phyloP scores from a whole-genome alignment of 495 filamentous ascomycete species.

The Penicillium waksmanii region DNA sequence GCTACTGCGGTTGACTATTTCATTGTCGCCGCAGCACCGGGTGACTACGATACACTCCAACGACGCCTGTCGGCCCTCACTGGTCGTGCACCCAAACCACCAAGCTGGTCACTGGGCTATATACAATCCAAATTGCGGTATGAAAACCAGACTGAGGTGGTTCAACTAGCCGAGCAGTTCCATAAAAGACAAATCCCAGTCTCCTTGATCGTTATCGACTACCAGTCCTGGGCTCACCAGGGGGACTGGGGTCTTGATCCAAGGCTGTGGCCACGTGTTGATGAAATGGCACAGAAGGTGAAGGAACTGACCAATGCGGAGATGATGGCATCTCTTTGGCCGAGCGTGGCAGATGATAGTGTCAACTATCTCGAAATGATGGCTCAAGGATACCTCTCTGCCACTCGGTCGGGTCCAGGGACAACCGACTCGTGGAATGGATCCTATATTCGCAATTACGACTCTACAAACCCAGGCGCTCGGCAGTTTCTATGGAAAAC shows the following conservation, averaged over 20 bases:
- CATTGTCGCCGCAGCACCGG: constrained; percentile 22
- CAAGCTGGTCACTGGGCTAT: constrained; percentile 36
- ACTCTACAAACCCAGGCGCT: constrained; percentile 32
- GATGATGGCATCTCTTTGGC: constrained; percentile 41
- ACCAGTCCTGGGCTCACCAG: constrained; percentile 38
- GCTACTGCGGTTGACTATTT: constrained; percentile 35
- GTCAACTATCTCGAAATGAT: constrained; percentile 35
- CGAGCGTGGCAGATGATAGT: constrained; percentile 34
- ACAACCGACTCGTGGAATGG: constrained; percentile 38
- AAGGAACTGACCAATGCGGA: constrained; percentile 34
- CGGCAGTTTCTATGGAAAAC: constrained; percentile 29
- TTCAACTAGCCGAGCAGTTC: constrained; percentile 29
- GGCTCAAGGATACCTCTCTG: constrained; percentile 31
- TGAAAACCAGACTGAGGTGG: constrained; percentile 34
- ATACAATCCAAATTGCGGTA: constrained; percentile 41
- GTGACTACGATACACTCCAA: constrained; percentile 34
- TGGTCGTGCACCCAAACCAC: constrained; percentile 31
- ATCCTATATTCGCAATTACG: constrained; percentile 37
- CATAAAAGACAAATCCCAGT: constrained; percentile 29
- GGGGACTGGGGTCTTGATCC: constrained; percentile 40
- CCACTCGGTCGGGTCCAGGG: constrained; percentile 31
- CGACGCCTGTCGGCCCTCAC: constrained; percentile 31
- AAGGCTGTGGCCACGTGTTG: constrained; percentile 29
- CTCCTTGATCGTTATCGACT: constrained; percentile 38
- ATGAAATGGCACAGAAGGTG: constrained; percentile 28